Evolutionary conservation across 2,329 filamentous ascomycete genomes (phyloP), one percentile per base, ranked within the genome.

Genomic region (Hortaea werneckii): DNA sequence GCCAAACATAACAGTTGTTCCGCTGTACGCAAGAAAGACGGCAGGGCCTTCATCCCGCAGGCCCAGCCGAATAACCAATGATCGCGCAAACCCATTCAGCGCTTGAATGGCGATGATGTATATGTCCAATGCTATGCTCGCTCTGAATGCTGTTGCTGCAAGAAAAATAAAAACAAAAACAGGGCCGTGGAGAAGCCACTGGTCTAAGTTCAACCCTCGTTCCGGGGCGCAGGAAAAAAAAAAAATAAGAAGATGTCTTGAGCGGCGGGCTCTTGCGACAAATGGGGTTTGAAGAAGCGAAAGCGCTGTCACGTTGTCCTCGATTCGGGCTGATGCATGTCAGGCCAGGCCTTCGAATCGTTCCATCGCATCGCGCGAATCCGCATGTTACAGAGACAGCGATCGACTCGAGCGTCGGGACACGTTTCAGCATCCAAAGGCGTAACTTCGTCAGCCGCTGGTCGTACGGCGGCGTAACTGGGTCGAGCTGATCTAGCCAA

Each of bases 101-200:
- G 58, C 56, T 58, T 58, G 56, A 58, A 57, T 57, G 50, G 49
- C 45, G 49, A 49, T 49, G 46, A 44, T 20, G 41, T 41, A 37
- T 27, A 13, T 29, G 11, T 9, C 29, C 28, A 13, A 45, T n/a
- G 26, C 11, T 37, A 11, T 41, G 13, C 41, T 27, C 7, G 29
- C 27, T 29, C 12, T 12, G 9, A 28, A 41, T 40, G 43, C n/a
- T 27, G 13, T 32, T 40, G 32, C 40, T 20, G 28, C 37, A 26
- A 12, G 6, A 13, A 26, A 13, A n/a, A 37, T 2, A 2, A 9
- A 40, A 9, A 13, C 2, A 2, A 8, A 40, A 35, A 9, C 2
- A 3, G 9, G 32, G 9, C 9, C 5, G 38, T 27, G 9, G 9
- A 40, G 20, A 5, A 9, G 9, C 38, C 10, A 40, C 13, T 13